Conservation (phyloP, 352 stramenopile species). For the Phytophthora pinifolia region DNA sequence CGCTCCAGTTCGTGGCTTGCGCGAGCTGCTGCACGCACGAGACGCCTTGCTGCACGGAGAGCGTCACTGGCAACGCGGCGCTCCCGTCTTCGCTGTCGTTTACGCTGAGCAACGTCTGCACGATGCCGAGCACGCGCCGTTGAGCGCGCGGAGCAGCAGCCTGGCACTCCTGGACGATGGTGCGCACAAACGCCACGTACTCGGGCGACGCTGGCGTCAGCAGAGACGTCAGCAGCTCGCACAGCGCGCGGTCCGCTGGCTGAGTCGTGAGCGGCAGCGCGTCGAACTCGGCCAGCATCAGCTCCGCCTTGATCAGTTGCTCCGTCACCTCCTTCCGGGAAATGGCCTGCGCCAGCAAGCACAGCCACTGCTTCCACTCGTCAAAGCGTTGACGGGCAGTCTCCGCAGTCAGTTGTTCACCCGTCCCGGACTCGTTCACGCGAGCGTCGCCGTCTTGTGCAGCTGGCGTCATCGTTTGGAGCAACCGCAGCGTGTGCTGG, state of each 20-base stretch:
- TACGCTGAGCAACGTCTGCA: slow-evolving; percentile 39
- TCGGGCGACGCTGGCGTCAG: slow-evolving; percentile 43
- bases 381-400: slow-evolving; percentile 22
- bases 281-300: slow-evolving; percentile 45
- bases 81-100: slow-evolving; percentile 27
- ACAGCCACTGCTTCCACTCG: slow-evolving; percentile 57
- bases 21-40: slow-evolving; percentile 38
- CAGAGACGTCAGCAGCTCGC: slow-evolving; percentile 43
- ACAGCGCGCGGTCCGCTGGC: slow-evolving; percentile 33
- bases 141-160: slow-evolving; percentile 26
- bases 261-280: slow-evolving; percentile 9
- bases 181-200: slow-evolving; percentile 51
- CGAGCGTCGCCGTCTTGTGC: slow-evolving; percentile 14
- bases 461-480: slow-evolving; percentile 17
- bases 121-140: slow-evolving; percentile 39
- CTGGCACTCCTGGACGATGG: slow-evolving; percentile 36
- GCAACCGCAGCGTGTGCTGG: slow-evolving; percentile 44
- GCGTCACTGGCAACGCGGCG: slow-evolving; percentile 19
- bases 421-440: not conserved
- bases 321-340: slow-evolving; percentile 54
- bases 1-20: slow-evolving; percentile 31
- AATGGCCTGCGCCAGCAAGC: slow-evolving; percentile 40
- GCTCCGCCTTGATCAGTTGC: slow-evolving; percentile 55
- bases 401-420: slow-evolving; percentile 13
- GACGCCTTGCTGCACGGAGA: slow-evolving; percentile 13